Conservation (phyloP, 2,329 filamentous ascomycete species). For the Epichloe typhina region DNA sequence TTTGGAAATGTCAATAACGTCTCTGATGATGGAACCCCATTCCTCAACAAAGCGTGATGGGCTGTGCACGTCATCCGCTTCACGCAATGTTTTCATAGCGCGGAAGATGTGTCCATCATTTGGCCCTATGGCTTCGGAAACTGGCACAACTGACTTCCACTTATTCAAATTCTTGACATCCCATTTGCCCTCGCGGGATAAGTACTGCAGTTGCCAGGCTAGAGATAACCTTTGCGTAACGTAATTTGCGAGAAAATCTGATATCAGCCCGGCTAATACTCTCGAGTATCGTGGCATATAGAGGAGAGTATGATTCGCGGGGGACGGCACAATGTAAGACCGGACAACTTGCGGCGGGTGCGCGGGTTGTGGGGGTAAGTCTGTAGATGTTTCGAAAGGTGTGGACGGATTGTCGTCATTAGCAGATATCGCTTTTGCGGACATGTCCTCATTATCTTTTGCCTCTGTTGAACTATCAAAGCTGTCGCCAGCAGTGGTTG, state of each 20-base stretch:
- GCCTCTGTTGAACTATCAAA: not conserved
- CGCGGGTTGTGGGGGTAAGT: slow-evolving; percentile 30
- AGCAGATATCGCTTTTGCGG: slow-evolving; percentile 16
- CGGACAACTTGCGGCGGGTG: slow-evolving; percentile 46
- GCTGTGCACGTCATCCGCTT: slow-evolving; percentile 73
- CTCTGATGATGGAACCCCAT: slow-evolving; percentile 55
- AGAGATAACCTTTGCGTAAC: slow-evolving; percentile 68
- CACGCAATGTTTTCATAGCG: slow-evolving; percentile 84
- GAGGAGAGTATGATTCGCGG: slow-evolving; percentile 71
- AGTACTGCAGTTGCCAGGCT: slow-evolving; percentile 82
- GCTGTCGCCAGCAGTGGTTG: not conserved
- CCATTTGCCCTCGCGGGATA: slow-evolving; percentile 89
- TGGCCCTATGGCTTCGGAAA: slow-evolving; percentile 60
- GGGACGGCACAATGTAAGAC: slow-evolving; percentile 52
- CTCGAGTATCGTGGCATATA: slow-evolving; percentile 67
- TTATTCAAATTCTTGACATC: slow-evolving; percentile 93
- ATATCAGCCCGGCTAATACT: slow-evolving; percentile 66
- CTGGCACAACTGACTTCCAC: slow-evolving; percentile 69
- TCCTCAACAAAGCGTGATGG: slow-evolving; percentile 56
- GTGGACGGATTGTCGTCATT: slow-evolving; percentile 33
- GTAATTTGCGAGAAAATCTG: slow-evolving; percentile 63
- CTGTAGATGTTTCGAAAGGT: slow-evolving; percentile 25
- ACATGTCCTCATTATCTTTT: not conserved
- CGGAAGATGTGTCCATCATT: slow-evolving; percentile 50
- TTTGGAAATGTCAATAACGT: slow-evolving; percentile 83